These are phyloP conservation scores for Botrytis medusae DNA, from an alignment of 2,329 filamentous ascomycete species.

Conservation along the genomic window DNA sequence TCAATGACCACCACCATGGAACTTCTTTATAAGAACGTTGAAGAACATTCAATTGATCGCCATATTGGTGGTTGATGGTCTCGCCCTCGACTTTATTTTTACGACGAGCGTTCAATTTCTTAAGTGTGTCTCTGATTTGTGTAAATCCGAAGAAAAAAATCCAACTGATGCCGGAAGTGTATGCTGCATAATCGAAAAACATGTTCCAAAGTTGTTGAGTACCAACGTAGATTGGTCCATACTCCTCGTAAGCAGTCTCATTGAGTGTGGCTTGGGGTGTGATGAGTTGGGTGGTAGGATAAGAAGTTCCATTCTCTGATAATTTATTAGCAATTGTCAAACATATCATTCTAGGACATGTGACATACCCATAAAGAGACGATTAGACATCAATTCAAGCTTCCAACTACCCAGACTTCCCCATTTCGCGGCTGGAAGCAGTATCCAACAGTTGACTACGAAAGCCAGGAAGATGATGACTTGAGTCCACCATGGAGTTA, in stretches of 20 bases:
- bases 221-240: constrained; percentile 58
- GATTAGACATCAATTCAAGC: constrained; percentile 58
- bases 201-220: constrained; percentile 57
- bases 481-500: constrained; percentile 60
- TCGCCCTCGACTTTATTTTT: constrained; percentile 37
- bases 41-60: constrained; percentile 59
- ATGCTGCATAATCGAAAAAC: constrained; percentile 61
- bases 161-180: constrained; percentile 59
- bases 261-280: constrained; percentile 39
- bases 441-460: constrained; percentile 56
- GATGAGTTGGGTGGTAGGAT: constrained; percentile 41
- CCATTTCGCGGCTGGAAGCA: constrained; percentile 59
- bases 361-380: constrained; percentile 47
- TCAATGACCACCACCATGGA: constrained; percentile 57
- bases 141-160: constrained; percentile 55
- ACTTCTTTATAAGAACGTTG: constrained; percentile 58
- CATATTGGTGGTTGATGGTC: constrained; percentile 54
- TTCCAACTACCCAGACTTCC: constrained; percentile 54
- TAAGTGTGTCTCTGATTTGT: constrained; percentile 48
- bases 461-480: constrained; percentile 56
- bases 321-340: not conserved
- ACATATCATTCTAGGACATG: not conserved
- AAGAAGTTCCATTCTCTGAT: constrained; percentile 40
- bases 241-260: constrained; percentile 47
- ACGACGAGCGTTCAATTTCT: constrained; percentile 46